Conservation (phyloP, 345 rosid species). For the Capsella bursapastoris region DNA sequence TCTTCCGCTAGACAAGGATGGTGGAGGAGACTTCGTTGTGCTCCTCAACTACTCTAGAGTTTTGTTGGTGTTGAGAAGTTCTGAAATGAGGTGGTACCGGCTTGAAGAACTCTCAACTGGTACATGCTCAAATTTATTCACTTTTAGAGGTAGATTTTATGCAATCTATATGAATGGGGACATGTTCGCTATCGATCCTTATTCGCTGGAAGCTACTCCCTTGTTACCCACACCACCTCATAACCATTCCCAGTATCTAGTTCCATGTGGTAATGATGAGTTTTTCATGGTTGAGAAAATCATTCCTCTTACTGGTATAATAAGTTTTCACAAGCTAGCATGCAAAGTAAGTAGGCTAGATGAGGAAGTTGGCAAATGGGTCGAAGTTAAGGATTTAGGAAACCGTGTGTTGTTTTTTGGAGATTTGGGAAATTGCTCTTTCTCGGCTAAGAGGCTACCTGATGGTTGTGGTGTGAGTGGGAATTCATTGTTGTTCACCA, state of each 20-base stretch:
- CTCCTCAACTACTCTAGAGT: neutral
- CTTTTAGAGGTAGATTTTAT: constrained; percentile 20
- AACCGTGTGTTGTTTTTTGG: neutral
- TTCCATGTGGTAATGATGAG: too few species aligned
- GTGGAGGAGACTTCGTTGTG: constrained; percentile 8
- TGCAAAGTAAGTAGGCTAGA: neutral
- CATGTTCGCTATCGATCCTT: too few species aligned
- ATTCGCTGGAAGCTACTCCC: too few species aligned
- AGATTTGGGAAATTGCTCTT: neutral
- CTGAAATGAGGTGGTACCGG: constrained; percentile 29
- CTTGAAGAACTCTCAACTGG: neutral
- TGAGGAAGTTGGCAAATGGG: neutral
- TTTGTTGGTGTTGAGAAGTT: constrained; percentile 21
- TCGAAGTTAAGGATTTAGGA: neutral
- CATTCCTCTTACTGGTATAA: too few species aligned
- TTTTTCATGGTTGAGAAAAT: too few species aligned
- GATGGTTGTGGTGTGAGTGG: constrained; percentile 1
- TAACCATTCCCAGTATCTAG: too few species aligned
- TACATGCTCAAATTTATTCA: neutral
- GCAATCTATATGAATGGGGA: neutral
- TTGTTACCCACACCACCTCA: too few species aligned
- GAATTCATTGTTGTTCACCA: neutral
- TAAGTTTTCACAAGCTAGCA: neutral
- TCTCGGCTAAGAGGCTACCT: neutral
- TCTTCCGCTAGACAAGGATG: neutral